Percentiles rank a stretch among this genome's conserved stretches.
phyloP scores from a whole-genome alignment of 768 basidiomycete species.

The Agaricus subrufescens region DNA sequence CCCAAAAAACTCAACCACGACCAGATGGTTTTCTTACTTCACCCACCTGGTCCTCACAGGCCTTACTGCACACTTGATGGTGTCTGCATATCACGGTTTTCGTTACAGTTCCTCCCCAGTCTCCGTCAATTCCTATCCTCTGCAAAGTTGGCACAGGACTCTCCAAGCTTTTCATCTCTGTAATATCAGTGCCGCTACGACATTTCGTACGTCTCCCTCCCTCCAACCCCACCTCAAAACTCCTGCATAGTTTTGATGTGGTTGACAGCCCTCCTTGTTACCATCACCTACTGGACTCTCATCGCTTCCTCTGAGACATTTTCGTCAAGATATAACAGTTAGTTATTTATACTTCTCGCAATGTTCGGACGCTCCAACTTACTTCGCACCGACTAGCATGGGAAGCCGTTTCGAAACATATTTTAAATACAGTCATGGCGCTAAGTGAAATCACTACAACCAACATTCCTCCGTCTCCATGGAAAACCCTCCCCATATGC shows the following conservation, averaged over 20 bases:
- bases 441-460: slow-evolving; percentile 56
- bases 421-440: slow-evolving; percentile 51
- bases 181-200: slow-evolving; percentile 43
- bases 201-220: slow-evolving; percentile 46
- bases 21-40: slow-evolving; percentile 62
- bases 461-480: slow-evolving; percentile 43
- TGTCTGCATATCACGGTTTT: slow-evolving; percentile 49
- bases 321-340: background rate
- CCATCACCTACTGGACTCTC: slow-evolving; percentile 59
- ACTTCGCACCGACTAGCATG: slow-evolving; percentile 33
- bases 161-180: slow-evolving; percentile 54
- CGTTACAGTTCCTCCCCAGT: slow-evolving; percentile 7
- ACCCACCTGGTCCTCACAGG: slow-evolving; percentile 62
- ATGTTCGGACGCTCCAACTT: background rate
- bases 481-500: slow-evolving; percentile 40
- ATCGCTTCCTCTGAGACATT: slow-evolving; percentile 43
- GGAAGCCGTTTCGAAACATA: slow-evolving; percentile 54
- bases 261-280: slow-evolving; percentile 55
- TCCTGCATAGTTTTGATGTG: background rate
- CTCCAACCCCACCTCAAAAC: too few relatives aligned
- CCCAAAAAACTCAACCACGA: background rate
- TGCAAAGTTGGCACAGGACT: slow-evolving; percentile 53
- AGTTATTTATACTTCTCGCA: background rate
- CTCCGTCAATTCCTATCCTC: slow-evolving; percentile 39
- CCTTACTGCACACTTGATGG: slow-evolving; percentile 58